Percentiles rank a stretch among this genome's conserved stretches.
Evolutionary conservation across 176 grass and related monocot genomes (phyloP).

Genomic region (Cocos nucifera): DNA sequence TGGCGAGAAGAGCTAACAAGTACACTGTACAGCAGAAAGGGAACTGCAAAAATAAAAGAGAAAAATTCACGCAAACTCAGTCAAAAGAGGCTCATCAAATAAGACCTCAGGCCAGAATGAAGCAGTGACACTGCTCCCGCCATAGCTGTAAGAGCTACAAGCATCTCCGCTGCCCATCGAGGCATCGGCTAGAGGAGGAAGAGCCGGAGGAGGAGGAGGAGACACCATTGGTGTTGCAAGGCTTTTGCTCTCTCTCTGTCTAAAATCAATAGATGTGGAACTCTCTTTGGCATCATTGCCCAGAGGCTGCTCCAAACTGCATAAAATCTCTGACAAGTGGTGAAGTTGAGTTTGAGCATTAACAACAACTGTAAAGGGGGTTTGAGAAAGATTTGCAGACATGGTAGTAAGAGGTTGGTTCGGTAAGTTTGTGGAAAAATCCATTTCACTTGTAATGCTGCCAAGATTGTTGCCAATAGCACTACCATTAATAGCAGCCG

Average conservation of each 20-base stretch:
- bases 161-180: slow-evolving; percentile 15
- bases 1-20: too few relatives aligned
- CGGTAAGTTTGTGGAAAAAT: neutral
- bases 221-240: slow-evolving; percentile 1
- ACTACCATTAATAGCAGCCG: neutral
- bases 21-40: too few relatives aligned
- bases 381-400: neutral
- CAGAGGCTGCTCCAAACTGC: neutral
- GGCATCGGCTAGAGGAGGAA: neutral
- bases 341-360: neutral
- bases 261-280: neutral
- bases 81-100: slow-evolving; percentile 11
- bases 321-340: neutral
- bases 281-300: neutral
- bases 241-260: neutral
- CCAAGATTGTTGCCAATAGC: neutral
- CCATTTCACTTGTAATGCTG: neutral
- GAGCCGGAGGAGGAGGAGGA: slow-evolving; percentile 3
- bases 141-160: slow-evolving; percentile 22
- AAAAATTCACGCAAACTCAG: neutral
- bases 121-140: slow-evolving; percentile 9
- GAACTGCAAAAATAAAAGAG: neutral
- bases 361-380: neutral
- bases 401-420: neutral
- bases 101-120: slow-evolving; percentile 23